Evolutionary conservation across 331 rosid species (phyloP).

Genomic region (Malus hybrid): DNA sequence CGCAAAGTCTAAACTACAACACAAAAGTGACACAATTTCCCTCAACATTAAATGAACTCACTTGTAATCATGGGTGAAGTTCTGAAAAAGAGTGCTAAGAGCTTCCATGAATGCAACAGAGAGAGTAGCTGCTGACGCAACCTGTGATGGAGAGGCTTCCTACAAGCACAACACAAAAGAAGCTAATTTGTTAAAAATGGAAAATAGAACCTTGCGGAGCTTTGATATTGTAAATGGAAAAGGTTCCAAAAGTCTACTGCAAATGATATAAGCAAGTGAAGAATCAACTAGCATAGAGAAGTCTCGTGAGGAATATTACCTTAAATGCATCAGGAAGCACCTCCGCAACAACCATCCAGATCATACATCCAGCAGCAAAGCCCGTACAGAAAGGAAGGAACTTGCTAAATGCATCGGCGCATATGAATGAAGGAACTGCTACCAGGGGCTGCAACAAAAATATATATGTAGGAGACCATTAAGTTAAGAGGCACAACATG

Average conservation of each 20-base stretch:
- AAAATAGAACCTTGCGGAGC: not conserved
- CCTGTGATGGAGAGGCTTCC: constrained; percentile 95
- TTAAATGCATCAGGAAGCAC: constrained; percentile 98
- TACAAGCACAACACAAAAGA: constrained; percentile 27
- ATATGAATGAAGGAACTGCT: constrained; percentile 95
- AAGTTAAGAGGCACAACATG: not conserved
- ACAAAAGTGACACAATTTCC: not conserved
- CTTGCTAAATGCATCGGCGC: constrained; percentile 96
- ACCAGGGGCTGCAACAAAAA: constrained; percentile 79
- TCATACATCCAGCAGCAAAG: constrained; percentile 99
- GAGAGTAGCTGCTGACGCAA: constrained; percentile 93
- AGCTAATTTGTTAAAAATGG: not conserved
- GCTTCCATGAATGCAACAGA: constrained; percentile 99
- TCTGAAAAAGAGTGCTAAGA: constrained; percentile 80
- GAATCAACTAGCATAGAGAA: not conserved
- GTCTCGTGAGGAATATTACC: constrained; percentile 33
- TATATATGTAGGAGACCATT: constrained; percentile 4
- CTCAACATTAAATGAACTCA: constrained; percentile 33
- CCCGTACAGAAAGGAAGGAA: constrained; percentile 97
- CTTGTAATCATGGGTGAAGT: constrained; percentile 84
- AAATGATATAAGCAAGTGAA: not conserved
- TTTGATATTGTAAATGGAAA: not conserved
- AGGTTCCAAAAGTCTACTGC: not conserved
- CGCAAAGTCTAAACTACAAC: not conserved
- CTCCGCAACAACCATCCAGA: constrained; percentile 99